phyloP scores from a whole-genome alignment of 176 grass and related monocot species.

The Carex cristatella region DNA sequence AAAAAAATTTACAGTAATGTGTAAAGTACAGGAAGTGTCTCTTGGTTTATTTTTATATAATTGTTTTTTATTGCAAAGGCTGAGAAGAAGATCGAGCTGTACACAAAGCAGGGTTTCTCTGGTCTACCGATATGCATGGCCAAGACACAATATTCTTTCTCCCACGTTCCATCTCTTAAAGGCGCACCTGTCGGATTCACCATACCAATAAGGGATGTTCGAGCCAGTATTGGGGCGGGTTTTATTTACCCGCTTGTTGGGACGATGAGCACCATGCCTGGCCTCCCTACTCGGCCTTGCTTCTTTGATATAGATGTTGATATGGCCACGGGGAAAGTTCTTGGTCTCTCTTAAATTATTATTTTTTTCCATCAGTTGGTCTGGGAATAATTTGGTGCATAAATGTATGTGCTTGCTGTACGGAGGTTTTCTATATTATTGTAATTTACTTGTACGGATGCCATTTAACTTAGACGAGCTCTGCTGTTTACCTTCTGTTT shows the following conservation, averaged over 20 bases:
- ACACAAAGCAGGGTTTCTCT: slow-evolving; percentile 92
- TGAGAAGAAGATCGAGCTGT: slow-evolving; percentile 92
- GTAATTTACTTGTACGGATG: neutral
- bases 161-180: slow-evolving; percentile 71
- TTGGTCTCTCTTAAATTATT: slow-evolving; percentile 52
- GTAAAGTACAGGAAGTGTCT: neutral
- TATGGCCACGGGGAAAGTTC: slow-evolving; percentile 56
- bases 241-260: slow-evolving; percentile 94
- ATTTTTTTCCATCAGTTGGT: neutral
- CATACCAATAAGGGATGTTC: slow-evolving; percentile 79
- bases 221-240: slow-evolving; percentile 86
- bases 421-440: neutral
- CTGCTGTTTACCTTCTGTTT: neutral
- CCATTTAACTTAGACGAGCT: neutral
- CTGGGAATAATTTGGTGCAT: neutral
- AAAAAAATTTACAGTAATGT: neutral
- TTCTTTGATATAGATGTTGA: slow-evolving; percentile 91
- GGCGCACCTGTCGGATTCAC: slow-evolving; percentile 56
- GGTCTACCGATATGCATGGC: slow-evolving; percentile 94
- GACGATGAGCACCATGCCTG: slow-evolving; percentile 96
- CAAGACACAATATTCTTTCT: slow-evolving; percentile 96
- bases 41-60: neutral
- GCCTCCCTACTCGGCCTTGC: slow-evolving; percentile 88
- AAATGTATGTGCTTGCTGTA: neutral
- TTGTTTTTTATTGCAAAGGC: slow-evolving; percentile 34